Base-by-base conservation (phyloP, 768 basidiomycete genomes). In the Pleurotus tuber-regium region DNA sequence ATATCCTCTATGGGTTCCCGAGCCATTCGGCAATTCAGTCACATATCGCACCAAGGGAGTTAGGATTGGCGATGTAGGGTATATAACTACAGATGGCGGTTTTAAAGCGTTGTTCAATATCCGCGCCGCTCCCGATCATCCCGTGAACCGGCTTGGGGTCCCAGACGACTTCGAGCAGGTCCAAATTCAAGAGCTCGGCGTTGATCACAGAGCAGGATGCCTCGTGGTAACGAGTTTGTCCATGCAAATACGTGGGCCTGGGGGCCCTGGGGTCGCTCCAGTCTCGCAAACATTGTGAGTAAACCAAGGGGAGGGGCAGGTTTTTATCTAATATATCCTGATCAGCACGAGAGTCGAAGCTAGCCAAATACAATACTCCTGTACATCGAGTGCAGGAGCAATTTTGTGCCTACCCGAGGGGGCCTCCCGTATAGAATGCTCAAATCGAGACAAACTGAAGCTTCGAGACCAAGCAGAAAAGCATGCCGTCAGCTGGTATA, bases 21-120 rank as follows among this genome's bases (percentile, higher is more conserved):
- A 53, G 21, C 52, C 46, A 10, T 23, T 50, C 30, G 9, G 18
- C 24, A 10, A 19, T 14, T 42, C 35, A 18, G 30, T 29, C 5
- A 36, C 49, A 23, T 50, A 53, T 39, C 47, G 47, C 18, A 23
- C 12, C 14, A 25, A 50, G 14, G 52, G 52, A 7, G 35, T 50
- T 11, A 23, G 18, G 21, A 55, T 59, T 11, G 58, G 56, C 5
- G 58, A 59, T 35, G 56, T 59, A 9, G 58, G 58, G 9, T 33
- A 46, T 18, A 28, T 59, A 23, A 55, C 50, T 5, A 33, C 47
- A 12, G 57, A 59, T 42, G 58, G 58, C 1, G 26, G 42, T 0
- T 57, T 57, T 40, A 54, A 52, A 18, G 14, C 40, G 4, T 31
- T 59, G 3, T 59, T 59, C 58, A 59, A 59, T 33, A 54, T 57